Base-by-base conservation (phyloP, 495 filamentous ascomycete species). In the Arthonia radiata region DNA sequence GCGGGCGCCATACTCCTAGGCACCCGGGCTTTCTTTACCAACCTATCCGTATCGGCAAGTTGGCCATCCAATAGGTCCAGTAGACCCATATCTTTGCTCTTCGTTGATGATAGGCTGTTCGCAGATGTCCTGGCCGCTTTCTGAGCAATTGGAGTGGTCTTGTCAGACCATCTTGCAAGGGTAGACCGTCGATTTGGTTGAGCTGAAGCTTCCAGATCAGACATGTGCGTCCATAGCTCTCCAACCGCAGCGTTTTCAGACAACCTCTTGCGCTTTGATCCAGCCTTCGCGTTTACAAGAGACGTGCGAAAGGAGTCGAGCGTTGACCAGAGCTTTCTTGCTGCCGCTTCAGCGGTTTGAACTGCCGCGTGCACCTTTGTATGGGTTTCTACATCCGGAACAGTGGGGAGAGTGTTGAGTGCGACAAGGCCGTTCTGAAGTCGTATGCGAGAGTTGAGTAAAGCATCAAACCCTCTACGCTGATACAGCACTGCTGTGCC, bases 341-440 rank as follows among this genome's bases (percentile, higher is more conserved):
- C 86, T n/a, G 82, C 82, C 12, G 62, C 59, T 50, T 94, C 86
- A 5, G 82, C 89, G 0, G 72, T 73, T 34, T 69, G 56, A 36
- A 90, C 43, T 49, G 39, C 37, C 7, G 32, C 30, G 2, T 36
- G 19, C 13, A 31, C 17, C 9, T 22, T 5, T 16, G 26, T 18
- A 13, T 4, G 12, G 5, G 23, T 2, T 11, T 34, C 27, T 2
- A 26, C 24, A 9, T 35, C 10, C 1, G 33, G 25, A 13, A 54
- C 30, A 0, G 51, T 38, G n/a, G 56, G 42, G 26, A 91, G 59
- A 4, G 80, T 69, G 39, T 93, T 91, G 11, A 69, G 60, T 2
- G 75, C 70, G 10, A 79, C 60, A 10, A 97, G 49, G 3, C 75
- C 75, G 44, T 93, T 92, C 39, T 97, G 86, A 5, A 97, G 50